Evolutionary conservation across 768 basidiomycete genomes (phyloP), one percentile per base, ranked within the genome.

Genomic region (Brasilioporus rufonigricans): DNA sequence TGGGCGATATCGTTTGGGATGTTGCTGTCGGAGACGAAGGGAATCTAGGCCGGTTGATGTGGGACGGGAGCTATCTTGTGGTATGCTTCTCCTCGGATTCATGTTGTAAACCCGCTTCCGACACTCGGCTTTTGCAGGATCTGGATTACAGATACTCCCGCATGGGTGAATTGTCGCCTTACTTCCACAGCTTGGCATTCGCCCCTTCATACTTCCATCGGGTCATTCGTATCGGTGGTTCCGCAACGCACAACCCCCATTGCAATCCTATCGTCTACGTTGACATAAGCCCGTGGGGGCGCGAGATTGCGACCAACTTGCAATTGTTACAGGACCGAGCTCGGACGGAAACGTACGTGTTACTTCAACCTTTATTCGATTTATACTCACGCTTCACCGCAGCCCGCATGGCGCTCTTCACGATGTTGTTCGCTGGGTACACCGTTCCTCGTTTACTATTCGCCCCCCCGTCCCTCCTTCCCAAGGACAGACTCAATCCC

Each of bases 131-230:
- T 60, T 56, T 45, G 14, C 63, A 93, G 91, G 91, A 93, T 71
- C 76, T 93, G 52, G 91, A 93, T 67, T 91, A 91, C 67, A 83
- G 84, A 19, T 93, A 87, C 70, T 89, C 89, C 14, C 66, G 78
- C 1, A 76, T 83, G 33, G 91, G 90, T 5, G 90, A 93, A 64
- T 71, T 92, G 27, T 89, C 92, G 19, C 83, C 83, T 61, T 91
- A 91, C 69, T 75, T 93, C 57, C 88, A 88, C 44, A 83, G 86
- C 12, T 69, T 93, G 39, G 87, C 89, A 2, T 91, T 92, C 65
- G 80, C 92, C 18, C 92, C 92, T 1, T 92, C 91, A 21, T 93
- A 93, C 71, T 94, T 93, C 76, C 89, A 93, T 68, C 83, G 87
- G 36, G 87, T 92, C 41, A 83, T 94, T 52, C 82, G 89, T 19